These are phyloP conservation scores for Gleditsia sinensis DNA, from an alignment of 306 rosid genomes.

Conservation along the genomic window DNA sequence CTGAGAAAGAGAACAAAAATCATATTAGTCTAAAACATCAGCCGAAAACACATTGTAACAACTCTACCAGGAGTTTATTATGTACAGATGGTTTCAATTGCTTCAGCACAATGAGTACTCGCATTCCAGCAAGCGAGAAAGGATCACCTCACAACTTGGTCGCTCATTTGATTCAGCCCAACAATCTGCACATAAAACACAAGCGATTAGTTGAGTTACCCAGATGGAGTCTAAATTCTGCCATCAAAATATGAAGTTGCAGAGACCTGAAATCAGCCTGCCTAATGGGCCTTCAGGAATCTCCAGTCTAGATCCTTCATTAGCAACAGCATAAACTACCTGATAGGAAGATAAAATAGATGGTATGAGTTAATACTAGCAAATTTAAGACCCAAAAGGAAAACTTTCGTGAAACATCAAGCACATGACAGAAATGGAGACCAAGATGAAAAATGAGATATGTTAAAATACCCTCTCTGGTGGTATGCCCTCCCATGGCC, in stretches of 20 bases:
- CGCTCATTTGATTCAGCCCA: slow-evolving; percentile 88
- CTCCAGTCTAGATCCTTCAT: slow-evolving; percentile 84
- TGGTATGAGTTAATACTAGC: slow-evolving; percentile 12
- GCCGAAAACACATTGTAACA: slow-evolving; percentile 67
- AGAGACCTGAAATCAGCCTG: slow-evolving; percentile 79
- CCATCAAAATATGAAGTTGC: neutral
- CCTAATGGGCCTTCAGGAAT: slow-evolving; percentile 94
- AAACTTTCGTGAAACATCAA: neutral
- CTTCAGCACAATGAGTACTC: slow-evolving; percentile 73
- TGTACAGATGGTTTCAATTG: slow-evolving; percentile 48
- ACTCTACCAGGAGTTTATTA: slow-evolving; percentile 67
- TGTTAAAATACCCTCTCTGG: slow-evolving; percentile 71
- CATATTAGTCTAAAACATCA: slow-evolving; percentile 49
- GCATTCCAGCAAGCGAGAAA: slow-evolving; percentile 81
- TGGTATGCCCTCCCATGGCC: slow-evolving; percentile 96
- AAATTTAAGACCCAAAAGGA: neutral
- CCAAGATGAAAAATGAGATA: neutral
- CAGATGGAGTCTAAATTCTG: slow-evolving; percentile 2
- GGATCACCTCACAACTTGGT: slow-evolving; percentile 90
- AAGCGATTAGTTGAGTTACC: slow-evolving; percentile 2
- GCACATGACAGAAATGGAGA: neutral
- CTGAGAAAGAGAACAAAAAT: slow-evolving; percentile 43
- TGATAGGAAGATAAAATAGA: slow-evolving; percentile 40
- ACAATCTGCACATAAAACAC: slow-evolving; percentile 63
- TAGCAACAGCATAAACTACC: slow-evolving; percentile 91